These are phyloP conservation scores for Dujonia santamariae DNA, from an alignment of 1,139 yeast genomes.

Conservation along the genomic window DNA sequence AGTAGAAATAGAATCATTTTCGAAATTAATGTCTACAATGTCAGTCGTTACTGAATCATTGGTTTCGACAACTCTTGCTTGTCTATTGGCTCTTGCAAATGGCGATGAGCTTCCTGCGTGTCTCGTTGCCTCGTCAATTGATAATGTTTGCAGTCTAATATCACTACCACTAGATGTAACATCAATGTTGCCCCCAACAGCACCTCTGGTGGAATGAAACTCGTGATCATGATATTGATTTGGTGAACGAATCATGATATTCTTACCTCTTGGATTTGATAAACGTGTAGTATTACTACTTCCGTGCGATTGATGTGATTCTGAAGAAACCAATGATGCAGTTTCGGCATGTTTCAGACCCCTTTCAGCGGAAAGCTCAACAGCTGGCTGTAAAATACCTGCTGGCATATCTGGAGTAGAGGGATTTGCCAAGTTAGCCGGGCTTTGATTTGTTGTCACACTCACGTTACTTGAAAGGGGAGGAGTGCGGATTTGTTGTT, in stretches of 20 bases:
- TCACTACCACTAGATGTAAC: not conserved
- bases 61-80: conserved; percentile 46
- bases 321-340: conserved; percentile 3
- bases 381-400: conserved; percentile 7
- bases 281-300: too few relatives aligned
- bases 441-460: not conserved
- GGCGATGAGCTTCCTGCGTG: conserved; percentile 32
- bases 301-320: conserved; percentile 6
- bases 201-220: conserved; percentile 21
- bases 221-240: conserved; percentile 37
- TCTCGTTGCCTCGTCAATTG: conserved; percentile 1
- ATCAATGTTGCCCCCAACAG: not conserved
- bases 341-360: conserved; percentile 2
- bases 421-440: not conserved
- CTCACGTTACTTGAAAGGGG: not conserved
- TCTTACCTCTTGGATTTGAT: conserved; percentile 23
- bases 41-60: conserved; percentile 23
- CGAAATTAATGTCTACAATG: conserved; percentile 10
- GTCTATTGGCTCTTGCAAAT: conserved; percentile 43
- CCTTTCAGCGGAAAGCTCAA: conserved; percentile 4
- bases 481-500: not conserved
- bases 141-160: conserved; percentile 3
- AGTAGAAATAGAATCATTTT: conserved; percentile 11
- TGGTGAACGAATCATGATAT: conserved; percentile 40
- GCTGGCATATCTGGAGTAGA: conserved; percentile 7